Conservation (phyloP, 352 stramenopile species). For the Phytophthora cryptogea region DNA sequence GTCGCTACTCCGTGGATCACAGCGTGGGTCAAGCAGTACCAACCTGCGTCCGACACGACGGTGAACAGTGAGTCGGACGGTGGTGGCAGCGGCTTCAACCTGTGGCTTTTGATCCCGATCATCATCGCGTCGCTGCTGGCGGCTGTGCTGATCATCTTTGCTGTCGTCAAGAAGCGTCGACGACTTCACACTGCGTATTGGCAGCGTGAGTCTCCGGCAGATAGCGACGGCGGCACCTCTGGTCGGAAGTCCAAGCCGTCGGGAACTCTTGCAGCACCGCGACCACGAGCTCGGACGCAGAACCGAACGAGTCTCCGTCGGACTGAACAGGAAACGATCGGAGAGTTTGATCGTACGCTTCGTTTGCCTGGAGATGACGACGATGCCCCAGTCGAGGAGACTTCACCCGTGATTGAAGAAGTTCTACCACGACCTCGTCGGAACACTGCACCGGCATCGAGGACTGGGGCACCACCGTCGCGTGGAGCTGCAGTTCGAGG, state of each 20-base stretch:
- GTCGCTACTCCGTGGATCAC: constrained; percentile 31
- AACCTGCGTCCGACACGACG: constrained; percentile 10
- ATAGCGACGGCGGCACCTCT: constrained; percentile 15
- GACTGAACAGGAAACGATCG: constrained; percentile 37
- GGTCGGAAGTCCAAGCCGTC: constrained; percentile 25
- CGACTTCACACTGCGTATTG: constrained; percentile 21
- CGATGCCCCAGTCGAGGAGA: constrained; percentile 19
- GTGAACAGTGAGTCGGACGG: constrained; percentile 23
- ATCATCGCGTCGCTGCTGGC: constrained; percentile 9
- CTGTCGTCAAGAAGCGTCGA: constrained; percentile 26
- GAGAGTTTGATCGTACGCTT: constrained; percentile 32
- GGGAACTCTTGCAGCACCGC: constrained; percentile 14
- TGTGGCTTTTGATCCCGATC: constrained; percentile 33
- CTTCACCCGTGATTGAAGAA: constrained; percentile 22
- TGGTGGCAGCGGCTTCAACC: constrained; percentile 19
- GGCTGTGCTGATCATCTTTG: constrained; percentile 15
- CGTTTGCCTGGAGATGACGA: constrained; percentile 27
- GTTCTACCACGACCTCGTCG: constrained; percentile 17
- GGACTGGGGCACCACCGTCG: not conserved
- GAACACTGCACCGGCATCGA: constrained; percentile 17
- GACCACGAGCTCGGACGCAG: constrained; percentile 2
- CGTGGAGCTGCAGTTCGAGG: not conserved
- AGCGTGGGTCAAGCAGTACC: constrained; percentile 37
- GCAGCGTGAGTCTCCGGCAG: constrained; percentile 17
- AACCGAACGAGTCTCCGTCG: constrained; percentile 31